Percentiles rank a stretch among this genome's conserved stretches.
Conservation (phyloP, 768 basidiomycete species). For the Lentinula raphanica region DNA sequence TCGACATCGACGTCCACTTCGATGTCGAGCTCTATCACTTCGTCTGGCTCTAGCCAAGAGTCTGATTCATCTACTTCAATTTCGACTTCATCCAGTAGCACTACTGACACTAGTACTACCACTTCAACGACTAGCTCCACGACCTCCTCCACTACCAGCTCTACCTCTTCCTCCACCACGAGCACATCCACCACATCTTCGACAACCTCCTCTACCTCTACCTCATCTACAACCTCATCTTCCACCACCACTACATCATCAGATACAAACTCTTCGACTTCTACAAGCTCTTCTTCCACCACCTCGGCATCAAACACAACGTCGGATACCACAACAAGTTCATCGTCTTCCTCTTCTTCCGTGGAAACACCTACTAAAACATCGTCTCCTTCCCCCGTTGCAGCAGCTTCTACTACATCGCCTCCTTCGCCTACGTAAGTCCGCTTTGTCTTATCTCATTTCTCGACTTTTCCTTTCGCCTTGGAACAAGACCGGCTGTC, state of each 20-base stretch:
- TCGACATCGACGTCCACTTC: conserved; percentile 15
- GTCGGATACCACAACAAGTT: conserved; percentile 1
- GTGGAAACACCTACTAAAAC: conserved; percentile 2
- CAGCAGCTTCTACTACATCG: neutral
- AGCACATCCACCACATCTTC: conserved; percentile 15
- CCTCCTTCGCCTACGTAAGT: conserved; percentile 7
- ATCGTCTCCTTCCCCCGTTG: conserved; percentile 5
- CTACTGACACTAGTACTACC: conserved; percentile 13
- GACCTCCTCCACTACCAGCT: conserved; percentile 16
- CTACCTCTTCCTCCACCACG: conserved; percentile 18
- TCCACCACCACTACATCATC: conserved; percentile 13
- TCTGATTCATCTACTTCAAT: conserved; percentile 12
- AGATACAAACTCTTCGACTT: conserved; percentile 12
- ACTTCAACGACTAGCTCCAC: conserved; percentile 16
- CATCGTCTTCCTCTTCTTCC: conserved; percentile 4
- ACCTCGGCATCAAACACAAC: conserved; percentile 4
- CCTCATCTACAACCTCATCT: conserved; percentile 12
- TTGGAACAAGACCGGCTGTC: neutral
- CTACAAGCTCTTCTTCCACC: no score
- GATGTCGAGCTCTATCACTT: conserved; percentile 12
- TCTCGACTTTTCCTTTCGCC: conserved; percentile 3
- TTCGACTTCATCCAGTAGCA: conserved; percentile 4
- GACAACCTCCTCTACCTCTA: conserved; percentile 10
- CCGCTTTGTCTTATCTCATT: conserved; percentile 18
- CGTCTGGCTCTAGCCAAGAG: conserved; percentile 16